Base-by-base conservation (phyloP, 2,329 filamentous ascomycete species). In the Albifimbria verrucaria region DNA sequence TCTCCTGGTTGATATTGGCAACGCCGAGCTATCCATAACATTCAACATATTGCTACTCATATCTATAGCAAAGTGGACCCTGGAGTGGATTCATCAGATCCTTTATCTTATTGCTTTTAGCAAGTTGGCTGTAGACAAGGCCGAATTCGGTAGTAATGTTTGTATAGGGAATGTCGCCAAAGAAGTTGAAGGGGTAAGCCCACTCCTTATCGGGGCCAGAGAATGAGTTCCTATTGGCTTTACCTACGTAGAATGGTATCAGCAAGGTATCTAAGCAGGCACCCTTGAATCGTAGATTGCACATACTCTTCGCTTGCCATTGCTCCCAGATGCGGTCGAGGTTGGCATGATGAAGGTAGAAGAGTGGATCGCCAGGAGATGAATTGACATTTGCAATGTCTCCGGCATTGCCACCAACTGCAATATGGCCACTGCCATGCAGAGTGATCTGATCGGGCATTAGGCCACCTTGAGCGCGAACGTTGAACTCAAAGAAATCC, bases 151-250 rank as follows among this genome's bases (percentile, higher is more conserved):
- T 54, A 10, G 66, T 69, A 52, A 70, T 56, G 53, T 69, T 68
- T 23, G 55, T 57, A 52, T 70, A 68, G 11, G 63, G 56, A 21
- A 64, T 58, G 11, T 64, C 32, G 18, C 66, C 66, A 43, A 66
- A 67, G 55, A 59, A 68, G 54, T 68, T 58, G 54, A 63, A 68
- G 2, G 65, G 65, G 42, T 65, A 68, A 3, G 62, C 66, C 46
- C 52, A 67, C 54, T 61, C 58, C 4, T 59, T 62, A 51, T 68
- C 66, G 4, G 66, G 66, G 0, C 67, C 65, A 44, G 23, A 46
- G 42, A 51, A 51, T 22, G 44, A 43, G 23, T 47, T 46, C 20
- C 50, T 43, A 26, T 51, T 32, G n/a, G 7, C 25, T 15, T 41
- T 25, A n/a, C n/a, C 50, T 47, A 22, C 22, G 45, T 18, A 43